Conservation (phyloP, 305 asterid species). For the Stenogyne calaminthoides region DNA sequence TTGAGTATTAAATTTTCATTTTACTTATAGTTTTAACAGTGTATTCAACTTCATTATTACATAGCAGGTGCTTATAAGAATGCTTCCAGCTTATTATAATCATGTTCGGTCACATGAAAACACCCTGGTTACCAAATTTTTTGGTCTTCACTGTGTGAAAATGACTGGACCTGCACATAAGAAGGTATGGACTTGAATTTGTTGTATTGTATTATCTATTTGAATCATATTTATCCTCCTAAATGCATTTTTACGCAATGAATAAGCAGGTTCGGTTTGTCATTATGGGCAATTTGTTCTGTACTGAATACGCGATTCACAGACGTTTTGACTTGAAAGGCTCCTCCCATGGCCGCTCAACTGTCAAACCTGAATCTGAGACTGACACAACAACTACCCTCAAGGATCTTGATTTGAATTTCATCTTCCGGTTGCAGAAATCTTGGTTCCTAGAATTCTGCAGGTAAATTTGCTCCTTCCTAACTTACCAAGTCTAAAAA, state of each 20-base stretch:
- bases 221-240: background rate
- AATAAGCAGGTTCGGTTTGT: slow-evolving; percentile 83
- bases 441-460: slow-evolving; percentile 74
- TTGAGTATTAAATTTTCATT: no score
- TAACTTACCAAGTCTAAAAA: background rate
- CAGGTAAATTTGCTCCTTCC: slow-evolving; percentile 46
- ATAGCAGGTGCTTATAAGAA: slow-evolving; percentile 75
- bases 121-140: slow-evolving; percentile 80
- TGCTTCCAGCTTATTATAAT: slow-evolving; percentile 90
- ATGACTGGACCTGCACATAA: slow-evolving; percentile 86
- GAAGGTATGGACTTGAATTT: slow-evolving; percentile 46
- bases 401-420: slow-evolving; percentile 92
- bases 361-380: slow-evolving; percentile 69
- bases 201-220: background rate
- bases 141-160: slow-evolving; percentile 90
- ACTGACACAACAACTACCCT: slow-evolving; percentile 83
- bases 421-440: slow-evolving; percentile 73
- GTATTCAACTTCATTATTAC: slow-evolving; percentile 20
- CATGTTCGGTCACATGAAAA: slow-evolving; percentile 75
- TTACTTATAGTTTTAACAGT: background rate
- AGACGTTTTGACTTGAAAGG: slow-evolving; percentile 93
- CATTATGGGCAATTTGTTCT: slow-evolving; percentile 91
- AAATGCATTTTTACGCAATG: slow-evolving; percentile 6
- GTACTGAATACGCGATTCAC: slow-evolving; percentile 70
- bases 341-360: slow-evolving; percentile 90